Base-by-base conservation (phyloP, 2,329 filamentous ascomycete species). In the Aspergillus persii region DNA sequence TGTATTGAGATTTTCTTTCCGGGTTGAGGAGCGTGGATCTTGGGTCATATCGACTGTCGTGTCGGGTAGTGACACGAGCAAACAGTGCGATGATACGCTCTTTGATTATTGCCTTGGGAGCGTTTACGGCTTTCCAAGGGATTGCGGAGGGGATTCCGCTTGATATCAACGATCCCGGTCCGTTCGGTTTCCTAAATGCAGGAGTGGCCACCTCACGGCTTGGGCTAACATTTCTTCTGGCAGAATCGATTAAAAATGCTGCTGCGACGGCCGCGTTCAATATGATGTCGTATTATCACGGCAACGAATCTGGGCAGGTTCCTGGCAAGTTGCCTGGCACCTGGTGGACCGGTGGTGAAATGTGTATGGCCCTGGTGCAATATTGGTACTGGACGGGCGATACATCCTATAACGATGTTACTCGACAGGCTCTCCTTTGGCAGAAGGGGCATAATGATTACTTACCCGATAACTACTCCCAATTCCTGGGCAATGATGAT, bases 331-430 rank as follows among this genome's bases (percentile, higher is more conserved):
- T 78, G 3, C 69, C 71, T 26, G 75, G 69, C 23, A 76, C 74
- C 15, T 74, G 76, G 71, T 92, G 87, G 90, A 89, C 90, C 76
- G 88, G 82, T 9, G 90, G 90, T 55, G 89, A 89, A 57, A 86
- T 93, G 80, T 85, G 84, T 68, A 84, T 83, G 59, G 80, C 88
- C 2, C 78, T 95, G 62, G 81, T 96, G 54, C 90, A 95, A 68
- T 95, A 95, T 73, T 96, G 90, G 90, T 90, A 88, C 71, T 91
- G 91, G 71, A 94, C 90, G 0, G 87, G 87, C 23, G 90, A 94
- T 69, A 77, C 81, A 3, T 81, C 83, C 36, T 95, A 90, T 77
- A 92, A 92, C 70, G 78, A 86, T 12, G 77, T 90, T 39, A 84
- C 86, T 12, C 82, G 81, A 36, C 81, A 90, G 63, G 92, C 84